Conservation (phyloP, 1,284 basidiomycete genomes). For the Trichosporon sp. region DNA sequence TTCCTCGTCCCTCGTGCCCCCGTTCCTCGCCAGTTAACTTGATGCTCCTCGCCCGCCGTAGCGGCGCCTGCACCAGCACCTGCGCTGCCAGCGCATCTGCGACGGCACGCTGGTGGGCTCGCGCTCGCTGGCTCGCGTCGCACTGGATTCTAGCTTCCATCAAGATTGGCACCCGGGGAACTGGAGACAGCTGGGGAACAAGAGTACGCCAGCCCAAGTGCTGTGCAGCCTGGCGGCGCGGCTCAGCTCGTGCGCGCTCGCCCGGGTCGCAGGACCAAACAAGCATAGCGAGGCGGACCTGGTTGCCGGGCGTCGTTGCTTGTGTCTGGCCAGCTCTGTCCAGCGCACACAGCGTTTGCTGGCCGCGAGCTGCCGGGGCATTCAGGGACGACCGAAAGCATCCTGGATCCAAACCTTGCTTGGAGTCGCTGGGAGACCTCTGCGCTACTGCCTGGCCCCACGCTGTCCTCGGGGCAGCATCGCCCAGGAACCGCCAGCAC, state of each 20-base stretch:
- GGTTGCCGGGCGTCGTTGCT: neutral
- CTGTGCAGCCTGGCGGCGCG: neutral
- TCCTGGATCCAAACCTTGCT: neutral
- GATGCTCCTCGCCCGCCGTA: too few species aligned
- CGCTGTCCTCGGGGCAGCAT: neutral
- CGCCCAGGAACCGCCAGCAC: neutral
- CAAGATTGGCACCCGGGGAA: neutral
- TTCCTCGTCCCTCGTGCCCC: neutral
- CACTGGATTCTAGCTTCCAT: neutral
- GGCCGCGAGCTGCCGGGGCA: neutral
- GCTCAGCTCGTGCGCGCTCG: neutral
- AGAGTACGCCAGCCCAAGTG: neutral
- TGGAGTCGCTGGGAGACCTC: neutral
- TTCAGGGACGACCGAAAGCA: neutral
- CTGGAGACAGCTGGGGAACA: neutral
- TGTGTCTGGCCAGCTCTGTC: neutral
- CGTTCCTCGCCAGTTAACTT: neutral
- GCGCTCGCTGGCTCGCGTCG: neutral
- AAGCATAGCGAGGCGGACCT: constrained; percentile 2
- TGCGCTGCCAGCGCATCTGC: too few species aligned
- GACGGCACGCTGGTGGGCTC: too few species aligned
- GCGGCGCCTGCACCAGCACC: too few species aligned
- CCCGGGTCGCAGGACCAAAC: neutral
- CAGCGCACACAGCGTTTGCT: too few species aligned
- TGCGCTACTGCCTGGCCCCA: neutral